These are phyloP conservation scores for Termitomyces sp. DNA, from an alignment of 768 basidiomycete genomes.

Conservation along the genomic window DNA sequence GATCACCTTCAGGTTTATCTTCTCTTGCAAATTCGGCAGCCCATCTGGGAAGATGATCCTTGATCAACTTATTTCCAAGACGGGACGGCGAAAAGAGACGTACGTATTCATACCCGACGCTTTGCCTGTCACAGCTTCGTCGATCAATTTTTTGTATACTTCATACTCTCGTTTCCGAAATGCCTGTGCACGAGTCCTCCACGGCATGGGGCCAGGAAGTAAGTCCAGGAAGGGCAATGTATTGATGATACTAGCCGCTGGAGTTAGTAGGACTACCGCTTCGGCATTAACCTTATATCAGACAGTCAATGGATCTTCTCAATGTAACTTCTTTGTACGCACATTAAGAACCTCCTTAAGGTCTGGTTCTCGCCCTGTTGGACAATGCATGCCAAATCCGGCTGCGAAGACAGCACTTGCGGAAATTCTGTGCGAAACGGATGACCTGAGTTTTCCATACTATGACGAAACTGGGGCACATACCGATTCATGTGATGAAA, in stretches of 20 bases:
- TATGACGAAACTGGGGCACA: neutral
- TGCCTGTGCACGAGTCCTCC: neutral
- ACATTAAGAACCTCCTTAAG: neutral
- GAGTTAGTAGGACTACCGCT: neutral
- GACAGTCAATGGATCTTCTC: neutral
- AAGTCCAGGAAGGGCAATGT: neutral
- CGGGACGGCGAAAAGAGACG: neutral
- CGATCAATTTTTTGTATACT: neutral
- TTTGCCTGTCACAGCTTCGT: neutral
- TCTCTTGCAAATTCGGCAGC: neutral
- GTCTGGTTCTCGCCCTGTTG: neutral
- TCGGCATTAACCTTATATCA: neutral
- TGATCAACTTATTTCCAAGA: neutral
- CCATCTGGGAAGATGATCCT: neutral
- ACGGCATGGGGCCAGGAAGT: neutral
- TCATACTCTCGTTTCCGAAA: neutral
- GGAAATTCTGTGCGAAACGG: neutral
- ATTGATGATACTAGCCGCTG: neutral
- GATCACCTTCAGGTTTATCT: neutral
- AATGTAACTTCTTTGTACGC: neutral
- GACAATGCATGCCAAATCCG: neutral
- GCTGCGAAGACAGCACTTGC: neutral
- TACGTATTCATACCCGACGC: neutral
- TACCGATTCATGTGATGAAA: conserved; percentile 1
- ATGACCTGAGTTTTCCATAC: neutral